phyloP scores from a whole-genome alignment of 805 yeast species.

The Ogataea dorogensis region DNA sequence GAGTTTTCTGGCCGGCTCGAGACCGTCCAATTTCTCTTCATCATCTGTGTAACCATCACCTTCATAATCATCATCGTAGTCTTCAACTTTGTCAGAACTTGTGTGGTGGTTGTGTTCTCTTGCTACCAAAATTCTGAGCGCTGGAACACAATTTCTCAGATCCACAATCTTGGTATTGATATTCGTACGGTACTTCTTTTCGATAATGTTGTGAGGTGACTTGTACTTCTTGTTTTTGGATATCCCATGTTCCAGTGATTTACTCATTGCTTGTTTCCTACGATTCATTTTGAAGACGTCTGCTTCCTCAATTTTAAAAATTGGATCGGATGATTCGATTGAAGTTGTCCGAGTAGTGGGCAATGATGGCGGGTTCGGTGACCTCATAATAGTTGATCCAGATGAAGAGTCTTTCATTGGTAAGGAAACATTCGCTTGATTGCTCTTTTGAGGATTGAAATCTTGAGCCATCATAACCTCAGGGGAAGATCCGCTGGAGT shows the following conservation, averaged over 20 bases:
- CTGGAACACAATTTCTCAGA: conserved; percentile 76
- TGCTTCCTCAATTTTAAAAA: conserved; percentile 5
- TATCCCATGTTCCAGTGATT: conserved; percentile 5
- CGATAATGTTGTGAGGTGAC: conserved; percentile 78
- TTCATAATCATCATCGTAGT: conserved; percentile 45
- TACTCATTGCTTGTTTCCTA: conserved; percentile 3
- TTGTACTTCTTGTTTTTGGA: conserved; percentile 43
- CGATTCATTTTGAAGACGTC: conserved; percentile 4
- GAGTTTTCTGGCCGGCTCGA: conserved; percentile 71
- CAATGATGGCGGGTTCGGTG: conserved; percentile 10
- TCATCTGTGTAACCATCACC: conserved; percentile 58
- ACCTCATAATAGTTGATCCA: conserved; percentile 27
- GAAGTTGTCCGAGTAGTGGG: conserved; percentile 20
- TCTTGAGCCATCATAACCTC: conserved; percentile 32
- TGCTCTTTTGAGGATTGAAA: conserved; percentile 5
- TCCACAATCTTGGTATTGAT: conserved; percentile 72
- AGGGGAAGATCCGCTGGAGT: conserved; percentile 38
- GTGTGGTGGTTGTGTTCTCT: conserved; percentile 39
- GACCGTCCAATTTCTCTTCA: conserved; percentile 59
- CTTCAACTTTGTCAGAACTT: conserved; percentile 38
- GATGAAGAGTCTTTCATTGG: conserved; percentile 24
- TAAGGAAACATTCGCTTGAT: conserved; percentile 2
- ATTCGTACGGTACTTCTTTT: conserved; percentile 77
- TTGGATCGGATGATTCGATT: conserved; percentile 1
- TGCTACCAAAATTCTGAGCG: conserved; percentile 50